phyloP scores from a whole-genome alignment of 2,329 filamentous ascomycete species.

The Phoma sp. region DNA sequence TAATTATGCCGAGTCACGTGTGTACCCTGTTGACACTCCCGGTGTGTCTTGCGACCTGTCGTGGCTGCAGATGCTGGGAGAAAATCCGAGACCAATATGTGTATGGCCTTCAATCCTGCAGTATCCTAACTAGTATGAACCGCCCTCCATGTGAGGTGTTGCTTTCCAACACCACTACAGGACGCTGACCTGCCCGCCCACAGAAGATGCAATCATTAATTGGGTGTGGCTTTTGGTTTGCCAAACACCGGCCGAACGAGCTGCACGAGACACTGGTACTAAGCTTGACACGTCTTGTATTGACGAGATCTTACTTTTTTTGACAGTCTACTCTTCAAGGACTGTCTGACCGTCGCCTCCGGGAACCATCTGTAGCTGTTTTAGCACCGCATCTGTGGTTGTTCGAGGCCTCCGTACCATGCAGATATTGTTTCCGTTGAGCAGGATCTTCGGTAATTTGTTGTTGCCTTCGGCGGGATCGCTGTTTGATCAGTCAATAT shows the following conservation, averaged over 20 bases:
- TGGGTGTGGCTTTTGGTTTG: neutral
- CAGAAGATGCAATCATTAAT: neutral
- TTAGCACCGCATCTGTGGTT: slow-evolving; percentile 12
- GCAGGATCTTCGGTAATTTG: slow-evolving; percentile 90
- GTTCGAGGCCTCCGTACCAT: slow-evolving; percentile 71
- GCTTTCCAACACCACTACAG: neutral
- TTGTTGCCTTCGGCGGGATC: slow-evolving; percentile 85
- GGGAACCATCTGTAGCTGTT: slow-evolving; percentile 39
- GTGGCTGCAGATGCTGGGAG: neutral
- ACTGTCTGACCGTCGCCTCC: slow-evolving; percentile 43
- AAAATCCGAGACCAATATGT: neutral
- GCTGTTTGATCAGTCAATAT: slow-evolving; percentile 57
- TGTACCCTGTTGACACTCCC: neutral
- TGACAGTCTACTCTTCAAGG: slow-evolving; percentile 30
- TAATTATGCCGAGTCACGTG: neutral
- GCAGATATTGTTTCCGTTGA: slow-evolving; percentile 99
- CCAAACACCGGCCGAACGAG: neutral
- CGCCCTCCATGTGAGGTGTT: neutral
- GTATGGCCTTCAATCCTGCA: neutral
- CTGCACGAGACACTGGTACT: neutral
- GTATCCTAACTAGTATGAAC: neutral
- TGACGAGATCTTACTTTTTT: neutral
- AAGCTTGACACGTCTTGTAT: neutral
- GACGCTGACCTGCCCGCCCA: neutral
- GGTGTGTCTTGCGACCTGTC: neutral